Evolutionary conservation across 2,329 filamentous ascomycete species (phyloP).

Genomic region (Talaromyces sp.): DNA sequence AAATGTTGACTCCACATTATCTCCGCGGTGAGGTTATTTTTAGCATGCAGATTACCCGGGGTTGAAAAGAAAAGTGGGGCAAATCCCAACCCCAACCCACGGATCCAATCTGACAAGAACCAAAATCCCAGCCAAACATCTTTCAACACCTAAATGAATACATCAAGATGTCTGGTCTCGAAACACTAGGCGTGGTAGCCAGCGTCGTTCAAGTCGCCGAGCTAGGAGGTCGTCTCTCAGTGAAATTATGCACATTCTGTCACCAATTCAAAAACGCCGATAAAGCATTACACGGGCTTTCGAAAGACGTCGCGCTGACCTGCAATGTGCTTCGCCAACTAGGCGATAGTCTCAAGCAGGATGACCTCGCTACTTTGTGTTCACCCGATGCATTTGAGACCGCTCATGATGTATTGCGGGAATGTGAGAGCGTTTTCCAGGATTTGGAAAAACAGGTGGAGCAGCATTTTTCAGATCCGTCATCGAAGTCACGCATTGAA

Average conservation of each 20-base stretch:
- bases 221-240: conserved; percentile 2
- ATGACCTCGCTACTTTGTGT: neutral
- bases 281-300: neutral
- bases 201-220: conserved; percentile 3
- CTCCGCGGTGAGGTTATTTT: too few relatives aligned
- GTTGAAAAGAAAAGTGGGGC: too few relatives aligned
- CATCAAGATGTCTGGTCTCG: neutral
- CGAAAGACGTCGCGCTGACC: neutral
- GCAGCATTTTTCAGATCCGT: neutral
- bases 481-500: neutral
- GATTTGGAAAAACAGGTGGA: neutral
- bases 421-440: neutral
- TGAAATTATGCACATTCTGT: conserved; percentile 5
- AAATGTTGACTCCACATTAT: too few relatives aligned
- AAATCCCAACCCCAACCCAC: too few relatives aligned
- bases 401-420: conserved; percentile 1
- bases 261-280: conserved; percentile 3
- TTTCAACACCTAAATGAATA: neutral
- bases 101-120: neutral
- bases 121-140: neutral
- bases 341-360: neutral
- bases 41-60: too few relatives aligned
- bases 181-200: neutral
- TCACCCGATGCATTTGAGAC: conserved; percentile 3
- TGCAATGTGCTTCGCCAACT: neutral